These are phyloP conservation scores for Mucor piriformis DNA, from an alignment of 371 early-diverging fungal species.

Conservation along the genomic window DNA sequence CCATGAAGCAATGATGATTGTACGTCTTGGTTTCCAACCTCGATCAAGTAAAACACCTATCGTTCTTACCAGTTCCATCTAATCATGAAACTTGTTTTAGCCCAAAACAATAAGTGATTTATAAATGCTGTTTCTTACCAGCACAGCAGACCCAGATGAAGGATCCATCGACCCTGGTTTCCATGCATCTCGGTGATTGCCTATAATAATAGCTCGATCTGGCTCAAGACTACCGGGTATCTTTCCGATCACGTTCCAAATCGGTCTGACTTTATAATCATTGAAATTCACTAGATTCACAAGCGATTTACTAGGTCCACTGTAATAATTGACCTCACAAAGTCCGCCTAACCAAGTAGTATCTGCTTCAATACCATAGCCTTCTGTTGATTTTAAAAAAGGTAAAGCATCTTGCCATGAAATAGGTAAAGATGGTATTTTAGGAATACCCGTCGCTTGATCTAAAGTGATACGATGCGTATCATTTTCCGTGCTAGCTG, in stretches of 20 bases:
- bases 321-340: constrained; percentile 46
- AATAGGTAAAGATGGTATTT: constrained; percentile 70
- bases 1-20: constrained; percentile 70
- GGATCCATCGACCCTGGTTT: constrained; percentile 67
- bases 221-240: constrained; percentile 63
- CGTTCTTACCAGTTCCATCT: constrained; percentile 58
- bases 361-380: constrained; percentile 39
- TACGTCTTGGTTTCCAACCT: constrained; percentile 72
- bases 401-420: constrained; percentile 66
- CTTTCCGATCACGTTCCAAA: constrained; percentile 67
- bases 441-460: constrained; percentile 40
- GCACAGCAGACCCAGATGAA: constrained; percentile 61
- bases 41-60: constrained; percentile 56
- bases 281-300: constrained; percentile 58
- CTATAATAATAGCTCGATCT: constrained; percentile 60
- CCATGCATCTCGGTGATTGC: constrained; percentile 73
- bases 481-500: constrained; percentile 53
- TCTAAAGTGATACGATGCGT: constrained; percentile 35
- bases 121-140: constrained; percentile 38
- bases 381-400: constrained; percentile 52
- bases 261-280: constrained; percentile 55
- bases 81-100: background rate
- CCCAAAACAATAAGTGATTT: no score
- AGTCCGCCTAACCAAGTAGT: constrained; percentile 44
- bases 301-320: constrained; percentile 55